Evolutionary conservation across 352 stramenopile species (phyloP), one percentile per base, ranked within the genome.

Genomic region (Globisporangium ultimum): DNA sequence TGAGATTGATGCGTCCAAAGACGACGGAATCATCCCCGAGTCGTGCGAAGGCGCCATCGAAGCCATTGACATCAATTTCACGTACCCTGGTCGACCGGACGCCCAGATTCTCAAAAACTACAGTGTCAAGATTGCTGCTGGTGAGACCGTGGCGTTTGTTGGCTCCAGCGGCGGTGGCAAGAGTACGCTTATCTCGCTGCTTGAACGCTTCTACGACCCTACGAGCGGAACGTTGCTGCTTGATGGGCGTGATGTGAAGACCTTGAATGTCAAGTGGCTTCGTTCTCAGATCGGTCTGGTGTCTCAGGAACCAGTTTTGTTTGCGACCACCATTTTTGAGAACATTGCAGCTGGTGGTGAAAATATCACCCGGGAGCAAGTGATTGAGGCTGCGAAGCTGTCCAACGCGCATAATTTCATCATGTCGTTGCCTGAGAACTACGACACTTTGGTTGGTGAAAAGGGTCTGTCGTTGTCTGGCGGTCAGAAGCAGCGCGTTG

Each of bases 351-450:
- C 80, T 36, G 89, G 22, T n/a, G n/a, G n/a, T n/a, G n/a, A n/a
- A n/a, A n/a, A n/a, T n/a, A 55, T 66, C 32, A 70, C 63, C 11
- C 62, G 56, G 13, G 87, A 88, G 45, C 84, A 97, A 38, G 68
- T 97, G 7, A 68, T 88, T 34, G 72, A 79, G 21, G 94, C 91
- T 1, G 89, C 86, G 2, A 79, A 89, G 62, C 67, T 83, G 56
- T 88, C 93, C 0, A 91, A 98, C 48, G 77, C 97, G 7, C 68
- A 94, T 56, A 65, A 80, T 22, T 98, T 98, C 58, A 95, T 98
- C 61, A 78, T 91, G 56, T 74, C 69, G 18, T 67, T 98, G 24
- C 80, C 84, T 4, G 64, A 96, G 38, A 73, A 89, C 40, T 97
- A 88, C 70, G 80, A 98, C 17, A 98, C 94, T 9, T 43, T 80